Percentiles rank a stretch among this genome's conserved stretches.
Evolutionary conservation across 768 basidiomycete genomes (phyloP).

Genomic region (Lentinula guzmanii): DNA sequence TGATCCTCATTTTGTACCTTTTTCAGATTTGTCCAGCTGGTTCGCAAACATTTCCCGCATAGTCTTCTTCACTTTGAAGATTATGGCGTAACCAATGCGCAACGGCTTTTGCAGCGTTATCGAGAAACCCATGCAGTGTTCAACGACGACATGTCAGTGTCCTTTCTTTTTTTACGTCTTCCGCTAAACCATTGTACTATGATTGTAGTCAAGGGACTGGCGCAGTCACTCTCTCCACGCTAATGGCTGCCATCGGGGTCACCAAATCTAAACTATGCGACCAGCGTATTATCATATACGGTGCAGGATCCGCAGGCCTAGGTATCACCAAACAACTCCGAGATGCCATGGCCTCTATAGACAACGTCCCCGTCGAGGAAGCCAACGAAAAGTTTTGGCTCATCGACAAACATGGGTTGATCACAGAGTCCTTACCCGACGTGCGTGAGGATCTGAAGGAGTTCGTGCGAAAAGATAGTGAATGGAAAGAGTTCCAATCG

Average conservation of each 20-base stretch:
- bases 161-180: neutral
- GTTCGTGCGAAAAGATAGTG: conserved; percentile 53
- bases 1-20: neutral
- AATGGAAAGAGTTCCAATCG: conserved; percentile 37
- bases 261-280: conserved; percentile 60
- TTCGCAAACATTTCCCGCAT: conserved; percentile 63
- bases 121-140: conserved; percentile 61
- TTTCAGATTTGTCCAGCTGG: conserved; percentile 68
- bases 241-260: conserved; percentile 64
- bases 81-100: conserved; percentile 75
- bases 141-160: conserved; percentile 76
- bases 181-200: too few relatives aligned
- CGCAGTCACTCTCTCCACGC: conserved; percentile 63
- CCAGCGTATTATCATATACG: conserved; percentile 75
- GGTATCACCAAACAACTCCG: conserved; percentile 75
- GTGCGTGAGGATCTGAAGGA: conserved; percentile 42
- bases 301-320: conserved; percentile 77
- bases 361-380: conserved; percentile 45
- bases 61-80: conserved; percentile 81
- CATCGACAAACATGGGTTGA: conserved; percentile 62
- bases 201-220: conserved; percentile 63
- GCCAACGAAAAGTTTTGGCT: conserved; percentile 68
- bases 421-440: conserved; percentile 38
- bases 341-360: conserved; percentile 61
- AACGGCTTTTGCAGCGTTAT: conserved; percentile 58